These are phyloP conservation scores for Allium sativum DNA, from an alignment of 106 monocot genomes.

Conservation along the genomic window DNA sequence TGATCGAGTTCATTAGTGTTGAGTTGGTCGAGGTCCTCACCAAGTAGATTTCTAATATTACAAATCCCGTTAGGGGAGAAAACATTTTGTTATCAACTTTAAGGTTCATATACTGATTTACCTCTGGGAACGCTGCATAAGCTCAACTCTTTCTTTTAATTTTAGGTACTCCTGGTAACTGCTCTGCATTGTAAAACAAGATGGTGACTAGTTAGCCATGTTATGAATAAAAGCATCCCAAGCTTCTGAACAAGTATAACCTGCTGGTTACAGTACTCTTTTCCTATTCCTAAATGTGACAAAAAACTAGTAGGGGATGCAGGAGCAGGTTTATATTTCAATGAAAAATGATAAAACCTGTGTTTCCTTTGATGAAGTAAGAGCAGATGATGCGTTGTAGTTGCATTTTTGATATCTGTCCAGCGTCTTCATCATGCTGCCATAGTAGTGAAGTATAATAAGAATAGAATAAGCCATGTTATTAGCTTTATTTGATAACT, in stretches of 20 bases:
- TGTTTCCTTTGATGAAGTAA: constrained; percentile 12
- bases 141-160: constrained; percentile 47
- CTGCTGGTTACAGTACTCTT: background rate
- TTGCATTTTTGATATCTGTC: constrained; percentile 31
- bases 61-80: background rate
- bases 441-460: too few relatives aligned
- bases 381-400: constrained; percentile 12
- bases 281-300: background rate
- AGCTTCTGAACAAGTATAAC: background rate
- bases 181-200: constrained; percentile 21
- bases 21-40: constrained; percentile 49
- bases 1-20: constrained; percentile 52
- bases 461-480: too few relatives aligned
- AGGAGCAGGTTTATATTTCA: background rate
- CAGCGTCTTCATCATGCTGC: constrained; percentile 20
- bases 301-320: background rate
- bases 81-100: background rate
- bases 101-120: background rate
- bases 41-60: constrained; percentile 49
- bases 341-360: constrained; percentile 10
- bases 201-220: background rate
- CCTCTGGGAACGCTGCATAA: constrained; percentile 52
- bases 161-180: constrained; percentile 57
- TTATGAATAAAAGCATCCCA: background rate
- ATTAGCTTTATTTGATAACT: too few relatives aligned